phyloP scores from a whole-genome alignment of 2,329 filamentous ascomycete species.

The Diaporthe sp. region DNA sequence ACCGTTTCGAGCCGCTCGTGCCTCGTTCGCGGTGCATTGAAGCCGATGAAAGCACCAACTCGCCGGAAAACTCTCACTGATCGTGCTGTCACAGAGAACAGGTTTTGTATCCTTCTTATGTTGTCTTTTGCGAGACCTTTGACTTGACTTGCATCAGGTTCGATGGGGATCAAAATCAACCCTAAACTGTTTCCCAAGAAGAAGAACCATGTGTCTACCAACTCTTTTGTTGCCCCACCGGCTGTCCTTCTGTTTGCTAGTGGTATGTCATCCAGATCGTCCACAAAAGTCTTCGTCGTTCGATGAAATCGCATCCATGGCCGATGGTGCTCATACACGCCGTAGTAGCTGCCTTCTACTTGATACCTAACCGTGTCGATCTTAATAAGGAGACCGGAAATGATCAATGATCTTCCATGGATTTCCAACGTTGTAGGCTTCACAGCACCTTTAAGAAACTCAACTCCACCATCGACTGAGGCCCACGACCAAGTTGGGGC shows the following conservation, averaged over 20 bases:
- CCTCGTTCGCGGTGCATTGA: background rate
- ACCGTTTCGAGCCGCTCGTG: background rate
- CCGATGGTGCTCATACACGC: background rate
- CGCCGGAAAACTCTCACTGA: background rate
- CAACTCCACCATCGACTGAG: background rate
- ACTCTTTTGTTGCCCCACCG: background rate
- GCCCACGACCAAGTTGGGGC: constrained; percentile 24
- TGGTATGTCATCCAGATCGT: background rate
- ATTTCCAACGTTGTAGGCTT: background rate
- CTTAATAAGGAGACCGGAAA: background rate
- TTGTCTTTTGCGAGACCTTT: background rate
- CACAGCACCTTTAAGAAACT: background rate
- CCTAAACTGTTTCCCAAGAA: background rate
- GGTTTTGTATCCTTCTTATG: background rate
- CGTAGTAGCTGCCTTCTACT: background rate
- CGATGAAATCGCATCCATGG: background rate
- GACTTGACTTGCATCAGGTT: background rate
- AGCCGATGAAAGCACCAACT: background rate
- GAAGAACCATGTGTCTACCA: background rate
- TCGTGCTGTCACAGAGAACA: background rate
- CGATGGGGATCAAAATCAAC: background rate
- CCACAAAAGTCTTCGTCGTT: background rate
- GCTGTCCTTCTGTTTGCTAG: background rate
- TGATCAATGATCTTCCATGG: background rate
- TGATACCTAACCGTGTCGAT: background rate